Conservation (phyloP, 1,284 basidiomycete species). For the Papiliotrema terrestris region DNA sequence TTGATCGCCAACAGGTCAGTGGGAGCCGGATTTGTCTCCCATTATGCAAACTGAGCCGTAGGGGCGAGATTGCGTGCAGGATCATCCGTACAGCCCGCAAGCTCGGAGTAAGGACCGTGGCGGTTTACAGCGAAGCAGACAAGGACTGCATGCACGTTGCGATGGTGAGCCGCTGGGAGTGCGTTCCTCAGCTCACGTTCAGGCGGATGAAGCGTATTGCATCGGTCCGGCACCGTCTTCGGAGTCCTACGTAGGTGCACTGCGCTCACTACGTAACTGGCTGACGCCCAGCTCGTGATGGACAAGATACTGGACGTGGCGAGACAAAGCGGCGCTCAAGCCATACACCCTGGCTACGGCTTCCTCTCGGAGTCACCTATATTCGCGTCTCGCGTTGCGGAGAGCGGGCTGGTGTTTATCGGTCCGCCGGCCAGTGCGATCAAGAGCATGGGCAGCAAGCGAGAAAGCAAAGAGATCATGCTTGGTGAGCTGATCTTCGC, state of each 20-base stretch:
- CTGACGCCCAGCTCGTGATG: slow-evolving; percentile 63
- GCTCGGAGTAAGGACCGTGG: slow-evolving; percentile 84
- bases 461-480: slow-evolving; percentile 75
- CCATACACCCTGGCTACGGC: slow-evolving; percentile 66
- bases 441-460: slow-evolving; percentile 62
- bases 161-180: slow-evolving; percentile 30
- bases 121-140: slow-evolving; percentile 87
- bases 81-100: slow-evolving; percentile 85
- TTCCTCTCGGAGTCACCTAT: slow-evolving; percentile 73
- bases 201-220: slow-evolving; percentile 95
- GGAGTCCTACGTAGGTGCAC: slow-evolving; percentile 73
- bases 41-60: slow-evolving; percentile 8
- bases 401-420: slow-evolving; percentile 59
- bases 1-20: slow-evolving; percentile 74
- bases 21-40: neutral
- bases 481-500: slow-evolving; percentile 53
- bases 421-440: slow-evolving; percentile 63
- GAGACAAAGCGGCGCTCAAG: slow-evolving; percentile 65
- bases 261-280: slow-evolving; percentile 1
- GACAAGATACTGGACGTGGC: slow-evolving; percentile 86
- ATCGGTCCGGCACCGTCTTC: slow-evolving; percentile 84
- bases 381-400: slow-evolving; percentile 56
- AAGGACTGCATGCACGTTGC: slow-evolving; percentile 72
- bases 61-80: slow-evolving; percentile 89
- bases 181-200: neutral